These are phyloP conservation scores for Talaromyces amestolkiae DNA, from an alignment of 2,329 filamentous ascomycete species.

Conservation along the genomic window DNA sequence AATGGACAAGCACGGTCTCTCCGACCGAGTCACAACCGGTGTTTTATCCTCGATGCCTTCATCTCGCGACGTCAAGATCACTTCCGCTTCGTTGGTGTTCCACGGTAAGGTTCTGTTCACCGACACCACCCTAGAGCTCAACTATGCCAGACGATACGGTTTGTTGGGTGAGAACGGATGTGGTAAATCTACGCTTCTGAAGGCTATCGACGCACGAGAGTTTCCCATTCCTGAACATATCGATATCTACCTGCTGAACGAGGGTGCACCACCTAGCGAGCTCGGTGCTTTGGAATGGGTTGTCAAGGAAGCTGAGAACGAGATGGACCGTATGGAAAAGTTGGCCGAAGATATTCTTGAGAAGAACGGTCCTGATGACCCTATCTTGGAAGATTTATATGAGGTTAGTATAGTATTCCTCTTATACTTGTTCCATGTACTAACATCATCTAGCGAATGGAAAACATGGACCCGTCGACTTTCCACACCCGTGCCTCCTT, in stretches of 20 bases:
- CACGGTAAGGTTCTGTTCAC: conserved; percentile 95
- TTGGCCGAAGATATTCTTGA: conserved; percentile 88
- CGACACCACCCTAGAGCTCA: conserved; percentile 89
- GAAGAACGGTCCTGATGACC: conserved; percentile 85
- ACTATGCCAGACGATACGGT: conserved; percentile 89
- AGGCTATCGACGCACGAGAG: conserved; percentile 89
- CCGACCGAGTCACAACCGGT: conserved; percentile 96
- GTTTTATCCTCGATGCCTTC: conserved; percentile 80
- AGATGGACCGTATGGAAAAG: conserved; percentile 83
- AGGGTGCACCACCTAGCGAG: conserved; percentile 86
- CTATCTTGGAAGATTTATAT: conserved; percentile 88
- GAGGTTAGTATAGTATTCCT: conserved; percentile 62
- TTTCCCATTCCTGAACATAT: conserved; percentile 94
- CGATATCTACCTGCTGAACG: conserved; percentile 97
- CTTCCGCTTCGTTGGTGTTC: conserved; percentile 88
- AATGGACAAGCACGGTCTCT: conserved; percentile 93
- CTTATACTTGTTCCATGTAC: conserved; percentile 7
- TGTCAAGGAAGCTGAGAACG: conserved; percentile 86
- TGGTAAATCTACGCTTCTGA: conserved; percentile 96
- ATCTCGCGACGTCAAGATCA: conserved; percentile 96
- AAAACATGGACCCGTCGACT: conserved; percentile 97
- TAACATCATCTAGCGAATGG: conserved; percentile 70
- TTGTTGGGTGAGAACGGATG: conserved; percentile 98
- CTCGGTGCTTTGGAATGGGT: conserved; percentile 96
- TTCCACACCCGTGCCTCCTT: conserved; percentile 94